Conservation (phyloP, 179 eudicot species). For the Beta macrorhiza region DNA sequence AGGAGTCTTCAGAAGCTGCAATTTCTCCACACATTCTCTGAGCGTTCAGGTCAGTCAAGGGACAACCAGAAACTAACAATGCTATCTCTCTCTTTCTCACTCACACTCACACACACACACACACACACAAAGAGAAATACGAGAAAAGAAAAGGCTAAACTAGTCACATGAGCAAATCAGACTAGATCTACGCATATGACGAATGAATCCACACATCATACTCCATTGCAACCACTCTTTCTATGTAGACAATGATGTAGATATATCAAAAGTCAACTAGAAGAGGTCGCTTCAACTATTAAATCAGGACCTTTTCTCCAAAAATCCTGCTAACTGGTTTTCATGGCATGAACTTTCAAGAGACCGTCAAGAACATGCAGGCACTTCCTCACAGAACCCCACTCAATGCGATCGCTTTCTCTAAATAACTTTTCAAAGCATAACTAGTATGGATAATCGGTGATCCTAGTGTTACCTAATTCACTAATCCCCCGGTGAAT, state of each 20-base stretch:
- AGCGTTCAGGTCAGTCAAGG: slow-evolving; percentile 83
- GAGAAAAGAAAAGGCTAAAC: neutral
- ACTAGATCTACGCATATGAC: neutral
- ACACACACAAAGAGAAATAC: neutral
- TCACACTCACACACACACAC: too few species aligned
- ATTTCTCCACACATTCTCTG: slow-evolving; percentile 92
- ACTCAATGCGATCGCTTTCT: too few species aligned
- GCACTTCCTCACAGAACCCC: too few species aligned
- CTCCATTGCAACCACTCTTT: neutral
- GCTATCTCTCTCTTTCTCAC: neutral
- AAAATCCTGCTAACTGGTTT: neutral
- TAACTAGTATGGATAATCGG: neutral
- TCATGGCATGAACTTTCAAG: neutral
- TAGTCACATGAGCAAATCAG: slow-evolving; percentile 2
- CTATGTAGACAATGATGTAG: neutral
- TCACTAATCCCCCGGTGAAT: too few species aligned
- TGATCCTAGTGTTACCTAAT: neutral
- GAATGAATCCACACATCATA: neutral
- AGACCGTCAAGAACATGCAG: neutral
- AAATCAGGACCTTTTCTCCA: neutral
- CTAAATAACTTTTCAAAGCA: too few species aligned
- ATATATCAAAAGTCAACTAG: neutral
- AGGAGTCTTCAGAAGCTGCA: slow-evolving; percentile 86
- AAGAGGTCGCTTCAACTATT: neutral
- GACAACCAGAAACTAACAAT: slow-evolving; percentile 28